Base-by-base conservation (phyloP, 805 yeast genomes). In the Kodamaea laetipori region DNA sequence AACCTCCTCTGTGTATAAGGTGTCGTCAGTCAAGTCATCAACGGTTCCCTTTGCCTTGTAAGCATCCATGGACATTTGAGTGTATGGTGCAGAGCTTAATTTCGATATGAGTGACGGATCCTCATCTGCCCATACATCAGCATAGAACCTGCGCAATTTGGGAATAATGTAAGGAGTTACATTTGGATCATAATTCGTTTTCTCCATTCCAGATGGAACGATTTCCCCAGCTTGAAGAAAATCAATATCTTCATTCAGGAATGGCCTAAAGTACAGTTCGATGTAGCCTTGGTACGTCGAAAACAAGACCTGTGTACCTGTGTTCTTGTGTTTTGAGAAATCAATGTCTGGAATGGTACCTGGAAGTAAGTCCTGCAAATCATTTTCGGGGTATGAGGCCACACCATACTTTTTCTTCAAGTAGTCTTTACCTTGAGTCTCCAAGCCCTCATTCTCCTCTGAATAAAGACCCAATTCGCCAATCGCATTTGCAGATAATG, bases 331-430 rank as follows among this genome's bases (percentile, higher is more conserved):
- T 49, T 81, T 80, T 4, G 96, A 83, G 53, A 87, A 89, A 63
- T 94, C 98, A 44, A 75, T 77, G 60, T 86, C 82, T 8, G 99
- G 99, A 18, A 90, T 82, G 26, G 74, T 80, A 2, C 99, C 99
- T 0, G 99, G 96, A 23, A 94, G 69, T 48, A 85, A 63, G 43
- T 81, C 84, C 51, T 80, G 73, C 35, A 94, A 68, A 57, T 90
- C 96, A 30, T 73, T 73, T 24, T 82, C 78, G 0, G 99, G 99
- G 60, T 81, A 94, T n/a, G 90, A 81, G 0, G 94, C 86, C 11
- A 94, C 99, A 3, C 86, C 96, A 55, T 82, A 89, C 59, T 84
- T 85, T 51, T 74, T 74, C 57, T 86, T 85, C 46, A 86, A 62
- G 54, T 77, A 87, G 37, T 86, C 96, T 32, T 78, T 81, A 5